Evolutionary conservation across 78 protist species (phyloP).

Genomic region (Dictyostelium intermedium): DNA sequence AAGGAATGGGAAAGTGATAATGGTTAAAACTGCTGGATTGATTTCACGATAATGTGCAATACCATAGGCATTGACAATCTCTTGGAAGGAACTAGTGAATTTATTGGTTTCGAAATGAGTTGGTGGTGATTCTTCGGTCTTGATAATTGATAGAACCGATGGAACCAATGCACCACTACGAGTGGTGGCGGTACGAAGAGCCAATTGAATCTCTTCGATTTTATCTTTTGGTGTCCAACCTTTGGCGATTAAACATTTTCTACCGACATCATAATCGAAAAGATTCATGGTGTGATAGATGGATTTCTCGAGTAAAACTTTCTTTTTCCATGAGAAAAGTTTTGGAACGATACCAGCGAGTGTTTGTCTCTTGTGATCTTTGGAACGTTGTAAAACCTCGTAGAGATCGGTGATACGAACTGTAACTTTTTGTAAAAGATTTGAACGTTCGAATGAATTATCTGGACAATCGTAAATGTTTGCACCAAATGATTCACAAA

Average conservation of each 20-base stretch:
- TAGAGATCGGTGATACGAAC: slow-evolving; percentile 64
- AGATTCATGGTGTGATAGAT: slow-evolving; percentile 94
- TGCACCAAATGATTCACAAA: slow-evolving; percentile 92
- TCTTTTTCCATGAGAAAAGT: slow-evolving; percentile 63
- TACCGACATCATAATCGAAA: slow-evolving; percentile 89
- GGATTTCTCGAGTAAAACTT: slow-evolving; percentile 87
- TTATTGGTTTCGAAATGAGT: slow-evolving; percentile 93
- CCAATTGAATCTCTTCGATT: slow-evolving; percentile 58
- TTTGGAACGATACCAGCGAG: slow-evolving; percentile 42
- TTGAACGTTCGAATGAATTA: slow-evolving; percentile 75
- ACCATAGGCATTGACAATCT: slow-evolving; percentile 98
- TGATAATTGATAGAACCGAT: slow-evolving; percentile 79
- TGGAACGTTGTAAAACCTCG: slow-evolving; percentile 74
- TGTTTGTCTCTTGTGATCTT: slow-evolving; percentile 70
- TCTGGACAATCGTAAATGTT: slow-evolving; percentile 90
- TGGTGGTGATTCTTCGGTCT: slow-evolving; percentile 92
- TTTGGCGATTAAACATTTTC: slow-evolving; percentile 89
- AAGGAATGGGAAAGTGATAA: slow-evolving; percentile 99
- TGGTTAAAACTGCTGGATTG: slow-evolving; percentile 90
- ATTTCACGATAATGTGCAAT: slow-evolving; percentile 96
- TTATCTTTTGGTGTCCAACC: slow-evolving; percentile 92
- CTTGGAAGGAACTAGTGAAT: slow-evolving; percentile 91
- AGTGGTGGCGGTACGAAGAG: slow-evolving; percentile 80
- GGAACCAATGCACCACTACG: slow-evolving; percentile 84
- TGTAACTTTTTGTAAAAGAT: slow-evolving; percentile 60